These are phyloP conservation scores for Pythium coloratum DNA, from an alignment of 352 stramenopile genomes.

Conservation along the genomic window DNA sequence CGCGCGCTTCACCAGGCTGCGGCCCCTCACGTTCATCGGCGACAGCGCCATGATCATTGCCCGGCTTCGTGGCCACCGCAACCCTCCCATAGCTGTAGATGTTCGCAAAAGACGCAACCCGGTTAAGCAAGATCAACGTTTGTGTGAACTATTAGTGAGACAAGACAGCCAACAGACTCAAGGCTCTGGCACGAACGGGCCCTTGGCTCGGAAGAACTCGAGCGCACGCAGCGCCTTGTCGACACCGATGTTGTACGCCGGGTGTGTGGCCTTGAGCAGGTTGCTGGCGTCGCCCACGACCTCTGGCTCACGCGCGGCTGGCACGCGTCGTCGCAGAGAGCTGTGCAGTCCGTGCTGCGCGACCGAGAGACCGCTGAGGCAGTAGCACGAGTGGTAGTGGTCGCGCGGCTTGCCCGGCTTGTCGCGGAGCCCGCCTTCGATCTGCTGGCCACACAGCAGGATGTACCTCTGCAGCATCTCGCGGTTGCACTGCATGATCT, in stretches of 20 bases:
- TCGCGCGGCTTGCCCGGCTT: slow-evolving; percentile 95
- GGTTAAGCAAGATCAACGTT: no score
- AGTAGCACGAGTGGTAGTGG: slow-evolving; percentile 99
- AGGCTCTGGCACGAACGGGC: slow-evolving; percentile 41
- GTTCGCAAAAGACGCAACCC: no score
- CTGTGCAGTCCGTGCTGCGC: slow-evolving; percentile 78
- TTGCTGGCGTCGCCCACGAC: slow-evolving; percentile 69
- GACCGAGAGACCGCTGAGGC: slow-evolving; percentile 94
- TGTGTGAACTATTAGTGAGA: no score
- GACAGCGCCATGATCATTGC: no score
- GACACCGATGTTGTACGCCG: slow-evolving; percentile 91
- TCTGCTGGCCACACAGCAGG: slow-evolving; percentile 93
- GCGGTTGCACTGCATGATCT: slow-evolving; percentile 70
- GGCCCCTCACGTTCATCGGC: no score
- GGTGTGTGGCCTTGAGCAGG: slow-evolving; percentile 83
- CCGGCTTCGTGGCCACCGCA: no score
- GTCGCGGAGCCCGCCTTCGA: slow-evolving; percentile 92
- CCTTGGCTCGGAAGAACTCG: slow-evolving; percentile 66
- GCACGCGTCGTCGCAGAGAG: slow-evolving; percentile 19
- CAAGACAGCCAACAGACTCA: not conserved
- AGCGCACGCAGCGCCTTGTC: slow-evolving; percentile 79
- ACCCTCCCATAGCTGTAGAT: no score
- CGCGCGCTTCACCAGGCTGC: not conserved
- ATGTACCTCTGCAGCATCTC: slow-evolving; percentile 91
- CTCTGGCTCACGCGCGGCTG: slow-evolving; percentile 35